Percentiles rank a stretch among this genome's conserved stretches.
phyloP scores from a whole-genome alignment of 352 stramenopile genomes.

The Blastocystis sp. region DNA sequence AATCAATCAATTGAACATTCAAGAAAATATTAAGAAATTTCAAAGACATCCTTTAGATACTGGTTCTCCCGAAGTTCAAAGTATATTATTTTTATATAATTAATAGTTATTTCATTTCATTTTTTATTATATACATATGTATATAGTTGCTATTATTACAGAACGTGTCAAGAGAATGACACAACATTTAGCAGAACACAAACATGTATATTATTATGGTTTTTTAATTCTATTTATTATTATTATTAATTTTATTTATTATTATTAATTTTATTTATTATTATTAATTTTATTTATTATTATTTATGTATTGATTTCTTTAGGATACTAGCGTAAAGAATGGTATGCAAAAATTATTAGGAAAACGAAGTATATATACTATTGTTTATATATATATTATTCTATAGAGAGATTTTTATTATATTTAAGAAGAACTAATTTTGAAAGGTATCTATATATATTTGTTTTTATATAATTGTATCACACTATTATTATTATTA shows the following conservation, averaged over 20 bases:
- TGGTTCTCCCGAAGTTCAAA: conserved; percentile 29
- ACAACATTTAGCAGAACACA: conserved; percentile 32
- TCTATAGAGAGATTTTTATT: conserved; percentile 33
- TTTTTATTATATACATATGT: too few relatives aligned
- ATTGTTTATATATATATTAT: neutral
- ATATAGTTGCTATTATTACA: conserved; percentile 33
- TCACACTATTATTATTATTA: too few relatives aligned
- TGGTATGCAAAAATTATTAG: conserved; percentile 28
- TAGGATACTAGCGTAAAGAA: conserved; percentile 32
- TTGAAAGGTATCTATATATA: too few relatives aligned
- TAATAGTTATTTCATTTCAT: too few relatives aligned
- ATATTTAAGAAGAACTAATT: conserved; percentile 31
- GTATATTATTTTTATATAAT: neutral
- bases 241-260: too few relatives aligned
- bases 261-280: too few relatives aligned
- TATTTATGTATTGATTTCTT: neutral
- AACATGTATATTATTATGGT: conserved; percentile 1
- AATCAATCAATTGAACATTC: conserved; percentile 26
- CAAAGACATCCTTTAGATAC: conserved; percentile 29
- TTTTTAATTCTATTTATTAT: too few relatives aligned
- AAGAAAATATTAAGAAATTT: conserved; percentile 34
- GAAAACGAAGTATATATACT: conserved; percentile 31
- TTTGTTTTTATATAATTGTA: too few relatives aligned
- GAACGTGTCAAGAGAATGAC: conserved; percentile 30
- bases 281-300: too few relatives aligned